These are phyloP conservation scores for Geotrichum macrosporum DNA, from an alignment of 1,139 yeast species.

Conservation along the genomic window DNA sequence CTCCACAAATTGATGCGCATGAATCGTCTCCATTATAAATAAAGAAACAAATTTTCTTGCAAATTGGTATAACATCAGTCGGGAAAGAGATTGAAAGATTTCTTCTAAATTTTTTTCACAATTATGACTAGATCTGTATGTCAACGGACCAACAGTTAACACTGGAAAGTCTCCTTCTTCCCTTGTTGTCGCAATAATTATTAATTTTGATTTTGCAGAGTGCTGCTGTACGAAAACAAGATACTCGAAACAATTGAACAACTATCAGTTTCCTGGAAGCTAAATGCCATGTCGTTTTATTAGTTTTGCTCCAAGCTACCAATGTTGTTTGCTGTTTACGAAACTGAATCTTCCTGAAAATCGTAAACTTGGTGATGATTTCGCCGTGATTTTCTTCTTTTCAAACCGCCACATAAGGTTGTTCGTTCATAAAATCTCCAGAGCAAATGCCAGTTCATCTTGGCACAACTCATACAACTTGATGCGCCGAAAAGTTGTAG, in stretches of 20 bases:
- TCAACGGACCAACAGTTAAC: constrained; percentile 73
- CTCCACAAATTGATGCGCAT: constrained; percentile 49
- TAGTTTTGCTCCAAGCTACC: constrained; percentile 86
- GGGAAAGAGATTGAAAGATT: constrained; percentile 44
- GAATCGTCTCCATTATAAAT: constrained; percentile 40
- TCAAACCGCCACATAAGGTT: constrained; percentile 66
- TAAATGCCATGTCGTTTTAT: constrained; percentile 82
- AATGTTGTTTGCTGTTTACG: constrained; percentile 93
- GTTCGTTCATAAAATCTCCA: constrained; percentile 52
- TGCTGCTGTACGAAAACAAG: constrained; percentile 63
- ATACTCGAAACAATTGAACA: constrained; percentile 77
- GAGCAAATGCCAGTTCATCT: constrained; percentile 85
- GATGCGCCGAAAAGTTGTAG: constrained; percentile 64
- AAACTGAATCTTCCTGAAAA: constrained; percentile 74
- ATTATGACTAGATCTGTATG: constrained; percentile 59
- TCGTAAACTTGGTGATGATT: constrained; percentile 56
- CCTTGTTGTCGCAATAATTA: constrained; percentile 59
- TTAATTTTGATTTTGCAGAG: constrained; percentile 63
- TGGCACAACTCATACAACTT: constrained; percentile 79
- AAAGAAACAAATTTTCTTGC: constrained; percentile 37
- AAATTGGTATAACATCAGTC: constrained; percentile 28
- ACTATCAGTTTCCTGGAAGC: constrained; percentile 90
- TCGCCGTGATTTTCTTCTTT: constrained; percentile 63
- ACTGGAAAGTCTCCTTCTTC: constrained; percentile 57
- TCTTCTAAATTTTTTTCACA: constrained; percentile 41